Conservation (phyloP, 139 green algal species). For the Picochlorum sp. region DNA sequence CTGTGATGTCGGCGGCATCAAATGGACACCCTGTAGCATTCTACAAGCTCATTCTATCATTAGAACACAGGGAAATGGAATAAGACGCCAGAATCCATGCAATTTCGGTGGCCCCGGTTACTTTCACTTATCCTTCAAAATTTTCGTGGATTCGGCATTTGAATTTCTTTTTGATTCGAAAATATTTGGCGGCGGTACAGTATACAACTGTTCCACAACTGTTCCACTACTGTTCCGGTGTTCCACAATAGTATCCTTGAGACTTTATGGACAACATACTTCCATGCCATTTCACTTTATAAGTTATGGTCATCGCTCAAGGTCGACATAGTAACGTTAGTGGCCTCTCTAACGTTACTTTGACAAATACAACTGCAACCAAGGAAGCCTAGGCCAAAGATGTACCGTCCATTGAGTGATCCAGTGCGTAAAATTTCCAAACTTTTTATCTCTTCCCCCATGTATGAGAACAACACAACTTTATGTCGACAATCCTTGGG, state of each 20-base stretch:
- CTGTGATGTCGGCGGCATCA: too few relatives aligned
- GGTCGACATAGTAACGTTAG: background rate
- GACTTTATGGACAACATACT: background rate
- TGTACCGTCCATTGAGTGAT: background rate
- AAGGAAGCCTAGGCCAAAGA: constrained; percentile 2
- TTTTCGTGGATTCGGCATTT: too few relatives aligned
- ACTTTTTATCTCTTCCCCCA: constrained; percentile 1
- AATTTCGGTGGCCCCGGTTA: too few relatives aligned
- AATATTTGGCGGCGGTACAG: too few relatives aligned
- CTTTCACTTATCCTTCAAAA: too few relatives aligned
- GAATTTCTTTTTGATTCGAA: too few relatives aligned
- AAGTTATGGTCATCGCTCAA: background rate
- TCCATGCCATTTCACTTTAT: background rate
- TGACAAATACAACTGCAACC: constrained; percentile 5
- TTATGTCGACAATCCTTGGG: constrained; percentile 3
- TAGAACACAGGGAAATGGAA: too few relatives aligned
- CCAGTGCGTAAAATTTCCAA: constrained; percentile 2
- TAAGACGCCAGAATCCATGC: too few relatives aligned
- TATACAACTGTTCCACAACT: constrained; percentile 2
- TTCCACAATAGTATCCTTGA: constrained; percentile 7
- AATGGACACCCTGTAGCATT: too few relatives aligned
- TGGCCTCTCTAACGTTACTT: constrained; percentile 4
- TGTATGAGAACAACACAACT: constrained; percentile 6
- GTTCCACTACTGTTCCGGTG: constrained; percentile 5
- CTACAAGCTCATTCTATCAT: too few relatives aligned